Evolutionary conservation across 169 alveolate species (phyloP), one percentile per base, ranked within the genome.

Genomic region (Toxoplasma gondii): DNA sequence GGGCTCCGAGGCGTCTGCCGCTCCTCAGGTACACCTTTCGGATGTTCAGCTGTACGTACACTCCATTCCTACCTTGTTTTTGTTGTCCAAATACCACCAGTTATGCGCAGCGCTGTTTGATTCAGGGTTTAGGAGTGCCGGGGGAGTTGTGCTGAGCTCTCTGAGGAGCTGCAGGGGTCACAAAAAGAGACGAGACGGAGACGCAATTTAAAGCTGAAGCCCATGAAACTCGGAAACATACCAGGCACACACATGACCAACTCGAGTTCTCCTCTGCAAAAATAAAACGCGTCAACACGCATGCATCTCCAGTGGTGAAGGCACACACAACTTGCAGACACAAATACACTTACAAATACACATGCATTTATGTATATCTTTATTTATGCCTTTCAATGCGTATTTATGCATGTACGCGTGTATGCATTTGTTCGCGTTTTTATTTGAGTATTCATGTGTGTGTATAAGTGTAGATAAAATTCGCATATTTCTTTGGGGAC

Each of bases 11-110:
- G 82, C 39, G 82, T n/a, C n/a, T n/a, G n/a, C n/a, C n/a, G n/a
- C n/a, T n/a, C n/a, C n/a, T n/a, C n/a, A n/a, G n/a, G n/a, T n/a
- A n/a, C n/a, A n/a, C 43, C 82, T 9, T 24, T 16, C 82, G 16
- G 82, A 70, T 34, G 39, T 31, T 74, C 41, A 34, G 22, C n/a
- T 31, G 41, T 69, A 2, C 10, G 19, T 24, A 17, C 38, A 69
- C 82, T 31, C 34, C 38, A 9, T 31, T 1, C 92, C 24, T 84
- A 45, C 95, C 92, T 92, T 54, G 64, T 92, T 92, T 10, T 45
- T 54, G n/a, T 90, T 91, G 44, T 92, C 95, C 38, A 92, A 45
- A 43, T 92, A 92, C 44, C 95, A 92, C 95, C 95, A 92, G n/a
- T 81, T 92, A 39, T 92, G 95, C 2, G 95, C 95, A 17, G 69